Conservation (phyloP, 1,284 basidiomycete species). For the Abortiporus biennis region DNA sequence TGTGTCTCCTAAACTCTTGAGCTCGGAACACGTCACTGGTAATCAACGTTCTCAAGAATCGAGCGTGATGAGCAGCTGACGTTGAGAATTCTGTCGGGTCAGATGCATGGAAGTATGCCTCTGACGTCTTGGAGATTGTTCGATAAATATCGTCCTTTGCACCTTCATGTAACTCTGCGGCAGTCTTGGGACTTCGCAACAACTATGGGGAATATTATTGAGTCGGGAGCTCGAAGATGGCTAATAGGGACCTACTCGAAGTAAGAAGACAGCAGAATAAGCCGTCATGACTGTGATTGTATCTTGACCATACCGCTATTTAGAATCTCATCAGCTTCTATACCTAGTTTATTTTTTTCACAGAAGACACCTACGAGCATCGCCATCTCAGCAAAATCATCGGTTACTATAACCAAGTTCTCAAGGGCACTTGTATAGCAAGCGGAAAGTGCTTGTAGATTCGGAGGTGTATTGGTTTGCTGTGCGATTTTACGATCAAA, state of each 20-base stretch:
- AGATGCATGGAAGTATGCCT: constrained; percentile 69
- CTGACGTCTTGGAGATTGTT: constrained; percentile 60
- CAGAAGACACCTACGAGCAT: constrained; percentile 69
- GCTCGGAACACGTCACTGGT: constrained; percentile 54
- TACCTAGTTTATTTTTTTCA: no score
- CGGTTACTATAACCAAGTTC: constrained; percentile 60
- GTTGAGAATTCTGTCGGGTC: constrained; percentile 51
- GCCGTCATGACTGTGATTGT: constrained; percentile 79
- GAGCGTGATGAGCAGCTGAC: constrained; percentile 59
- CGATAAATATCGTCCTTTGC: constrained; percentile 56
- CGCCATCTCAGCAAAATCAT: constrained; percentile 67
- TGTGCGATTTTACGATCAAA: constrained; percentile 4
- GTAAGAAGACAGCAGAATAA: constrained; percentile 71
- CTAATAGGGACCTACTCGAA: constrained; percentile 44
- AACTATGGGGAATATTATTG: constrained; percentile 34
- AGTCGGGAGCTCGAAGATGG: not conserved
- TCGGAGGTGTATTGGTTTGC: constrained; percentile 42
- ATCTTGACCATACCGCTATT: constrained; percentile 78
- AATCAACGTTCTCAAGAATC: constrained; percentile 67
- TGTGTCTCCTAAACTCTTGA: no score
- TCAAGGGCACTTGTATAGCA: constrained; percentile 70
- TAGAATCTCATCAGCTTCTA: no score
- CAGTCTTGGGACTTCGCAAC: constrained; percentile 52
- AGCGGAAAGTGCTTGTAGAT: constrained; percentile 58
- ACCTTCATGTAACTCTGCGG: constrained; percentile 47